phyloP scores from a whole-genome alignment of 352 stramenopile species.

The Globisporangium mamillatum region DNA sequence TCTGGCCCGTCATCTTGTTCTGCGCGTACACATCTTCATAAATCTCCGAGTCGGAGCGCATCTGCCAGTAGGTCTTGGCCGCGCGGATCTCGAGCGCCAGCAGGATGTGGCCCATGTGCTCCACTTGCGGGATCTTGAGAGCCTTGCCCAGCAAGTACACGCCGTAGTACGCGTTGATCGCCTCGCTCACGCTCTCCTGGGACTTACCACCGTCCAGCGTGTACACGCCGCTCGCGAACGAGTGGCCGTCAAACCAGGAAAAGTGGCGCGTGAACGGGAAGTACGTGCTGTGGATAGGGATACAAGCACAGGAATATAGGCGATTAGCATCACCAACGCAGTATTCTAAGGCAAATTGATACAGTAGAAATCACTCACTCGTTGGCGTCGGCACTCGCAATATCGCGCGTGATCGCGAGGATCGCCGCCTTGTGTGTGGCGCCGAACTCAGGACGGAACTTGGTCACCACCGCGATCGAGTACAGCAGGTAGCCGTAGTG shows the following conservation, averaged over 20 bases:
- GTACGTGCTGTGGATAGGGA: constrained; percentile 43
- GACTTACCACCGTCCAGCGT: constrained; percentile 93
- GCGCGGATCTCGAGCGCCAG: constrained; percentile 93
- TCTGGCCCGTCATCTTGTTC: constrained; percentile 85
- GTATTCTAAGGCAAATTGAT: constrained; percentile 6
- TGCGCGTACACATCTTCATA: constrained; percentile 70
- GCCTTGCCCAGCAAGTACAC: constrained; percentile 91
- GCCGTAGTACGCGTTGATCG: constrained; percentile 97
- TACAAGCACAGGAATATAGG: constrained; percentile 1
- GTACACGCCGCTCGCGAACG: constrained; percentile 95
- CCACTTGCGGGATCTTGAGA: constrained; percentile 59
- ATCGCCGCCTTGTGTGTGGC: constrained; percentile 71
- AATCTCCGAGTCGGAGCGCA: constrained; percentile 57
- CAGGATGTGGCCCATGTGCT: constrained; percentile 90
- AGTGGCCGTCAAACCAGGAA: constrained; percentile 97
- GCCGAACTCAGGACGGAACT: constrained; percentile 73
- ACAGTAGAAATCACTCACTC: constrained; percentile 45
- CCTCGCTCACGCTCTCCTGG: constrained; percentile 96
- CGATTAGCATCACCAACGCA: background rate
- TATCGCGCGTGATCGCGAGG: constrained; percentile 73
- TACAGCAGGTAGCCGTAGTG: constrained; percentile 95
- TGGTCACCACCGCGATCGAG: constrained; percentile 73
- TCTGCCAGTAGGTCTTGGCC: constrained; percentile 96
- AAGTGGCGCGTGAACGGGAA: constrained; percentile 94
- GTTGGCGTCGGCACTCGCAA: constrained; percentile 54